phyloP scores from a whole-genome alignment of 129 eudicot genomes.

The Helianthus annuus region DNA sequence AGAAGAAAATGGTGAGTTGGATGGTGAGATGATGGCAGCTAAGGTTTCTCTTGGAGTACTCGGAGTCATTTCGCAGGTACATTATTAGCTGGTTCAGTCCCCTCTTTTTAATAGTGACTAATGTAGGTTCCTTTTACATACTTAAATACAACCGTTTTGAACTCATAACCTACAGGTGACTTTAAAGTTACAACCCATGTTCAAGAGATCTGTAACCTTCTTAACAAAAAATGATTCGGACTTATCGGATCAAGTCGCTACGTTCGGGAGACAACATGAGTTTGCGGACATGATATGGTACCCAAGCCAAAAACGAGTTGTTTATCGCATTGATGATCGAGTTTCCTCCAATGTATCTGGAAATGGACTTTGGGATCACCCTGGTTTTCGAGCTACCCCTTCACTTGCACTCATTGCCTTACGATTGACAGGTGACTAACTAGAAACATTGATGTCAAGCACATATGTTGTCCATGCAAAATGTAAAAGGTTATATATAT shows the following conservation, averaged over 20 bases:
- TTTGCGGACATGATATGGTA: conserved; percentile 58
- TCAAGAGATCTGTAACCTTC: conserved; percentile 70
- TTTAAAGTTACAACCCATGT: conserved; percentile 59
- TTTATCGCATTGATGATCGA: conserved; percentile 67
- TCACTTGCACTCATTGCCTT: conserved; percentile 40
- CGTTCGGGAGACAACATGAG: conserved; percentile 63
- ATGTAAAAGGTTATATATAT: no score
- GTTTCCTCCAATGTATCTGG: conserved; percentile 49
- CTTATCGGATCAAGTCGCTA: conserved; percentile 51
- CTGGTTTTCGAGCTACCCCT: conserved; percentile 54
- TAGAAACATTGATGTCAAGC: neutral
- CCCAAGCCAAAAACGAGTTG: conserved; percentile 47
- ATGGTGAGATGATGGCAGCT: conserved; percentile 58
- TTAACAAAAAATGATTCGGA: conserved; percentile 46
- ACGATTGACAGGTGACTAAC: conserved; percentile 47
- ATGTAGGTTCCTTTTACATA: neutral
- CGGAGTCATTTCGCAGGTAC: conserved; percentile 79
- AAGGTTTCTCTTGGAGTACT: conserved; percentile 89
- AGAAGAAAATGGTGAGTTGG: conserved; percentile 23
- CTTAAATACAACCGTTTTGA: neutral
- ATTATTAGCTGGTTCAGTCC: neutral
- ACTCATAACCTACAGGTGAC: conserved; percentile 53
- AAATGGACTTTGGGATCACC: conserved; percentile 57
- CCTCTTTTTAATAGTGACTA: neutral
- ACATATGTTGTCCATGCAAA: neutral